These are phyloP conservation scores for Rhizophlyctis rosea DNA, from an alignment of 192 early-diverging fungal genomes.

Conservation along the genomic window DNA sequence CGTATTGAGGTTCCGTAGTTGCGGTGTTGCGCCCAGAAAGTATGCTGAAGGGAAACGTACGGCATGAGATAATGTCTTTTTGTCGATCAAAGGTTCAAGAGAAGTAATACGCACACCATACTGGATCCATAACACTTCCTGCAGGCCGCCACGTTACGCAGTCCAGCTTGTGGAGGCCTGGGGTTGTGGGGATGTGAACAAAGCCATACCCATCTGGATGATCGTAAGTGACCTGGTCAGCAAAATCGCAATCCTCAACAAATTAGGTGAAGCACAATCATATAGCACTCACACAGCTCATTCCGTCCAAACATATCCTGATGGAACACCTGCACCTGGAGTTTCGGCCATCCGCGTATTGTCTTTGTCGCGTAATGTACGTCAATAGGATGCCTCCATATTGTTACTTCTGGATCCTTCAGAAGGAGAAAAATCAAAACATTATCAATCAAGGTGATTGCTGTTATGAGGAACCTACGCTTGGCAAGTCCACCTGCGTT, in stretches of 20 bases:
- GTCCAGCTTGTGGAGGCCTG: constrained; percentile 48
- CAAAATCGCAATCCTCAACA: background rate
- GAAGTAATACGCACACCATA: constrained; percentile 39
- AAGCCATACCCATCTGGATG: constrained; percentile 56
- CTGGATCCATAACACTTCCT: constrained; percentile 37
- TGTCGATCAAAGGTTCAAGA: background rate
- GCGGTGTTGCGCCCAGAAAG: constrained; percentile 48
- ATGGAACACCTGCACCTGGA: constrained; percentile 50
- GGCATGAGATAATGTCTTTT: background rate
- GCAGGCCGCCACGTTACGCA: constrained; percentile 51
- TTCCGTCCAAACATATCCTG: constrained; percentile 52
- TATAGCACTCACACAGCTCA: constrained; percentile 47
- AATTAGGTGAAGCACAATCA: no score
- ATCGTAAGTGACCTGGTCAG: no score
- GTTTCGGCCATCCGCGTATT: constrained; percentile 54
- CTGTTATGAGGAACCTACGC: constrained; percentile 2
- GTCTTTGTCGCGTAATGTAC: constrained; percentile 53
- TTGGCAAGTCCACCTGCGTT: constrained; percentile 51
- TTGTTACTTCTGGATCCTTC: constrained; percentile 42
- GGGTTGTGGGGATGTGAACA: constrained; percentile 49
- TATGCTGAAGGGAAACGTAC: constrained; percentile 28
- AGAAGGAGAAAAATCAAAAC: background rate
- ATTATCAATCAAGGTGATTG: background rate
- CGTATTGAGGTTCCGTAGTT: constrained; percentile 44
- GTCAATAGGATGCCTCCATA: constrained; percentile 61